Evolutionary conservation across 345 rosid species (phyloP).

Genomic region (Hypericum perforatum): DNA sequence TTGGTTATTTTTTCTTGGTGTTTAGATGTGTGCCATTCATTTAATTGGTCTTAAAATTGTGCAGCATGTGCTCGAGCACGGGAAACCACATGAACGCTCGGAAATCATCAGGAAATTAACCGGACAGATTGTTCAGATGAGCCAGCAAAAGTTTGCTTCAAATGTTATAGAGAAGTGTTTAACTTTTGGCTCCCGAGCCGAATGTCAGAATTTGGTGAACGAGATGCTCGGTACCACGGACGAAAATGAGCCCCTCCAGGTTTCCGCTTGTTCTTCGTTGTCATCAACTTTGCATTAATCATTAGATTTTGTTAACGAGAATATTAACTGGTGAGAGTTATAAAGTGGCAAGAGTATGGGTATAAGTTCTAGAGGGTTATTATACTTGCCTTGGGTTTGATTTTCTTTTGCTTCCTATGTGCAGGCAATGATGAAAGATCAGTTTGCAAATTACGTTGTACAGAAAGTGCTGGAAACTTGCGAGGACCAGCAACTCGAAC

Average conservation of each 20-base stretch:
- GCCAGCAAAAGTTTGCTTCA: conserved; percentile 99
- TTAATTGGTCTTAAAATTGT: conserved; percentile 6
- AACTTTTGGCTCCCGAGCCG: conserved; percentile 63
- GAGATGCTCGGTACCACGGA: conserved; percentile 98
- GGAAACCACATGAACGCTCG: conserved; percentile 78
- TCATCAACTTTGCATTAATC: too few species aligned
- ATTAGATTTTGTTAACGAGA: too few species aligned
- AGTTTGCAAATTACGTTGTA: conserved; percentile 96
- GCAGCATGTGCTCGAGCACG: conserved; percentile 97
- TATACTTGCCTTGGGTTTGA: neutral
- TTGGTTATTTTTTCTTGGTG: too few species aligned
- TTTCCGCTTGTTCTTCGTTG: conserved; percentile 12
- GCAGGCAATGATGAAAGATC: conserved; percentile 98
- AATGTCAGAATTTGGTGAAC: conserved; percentile 63
- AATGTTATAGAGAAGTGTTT: conserved; percentile 91
- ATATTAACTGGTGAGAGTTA: too few species aligned
- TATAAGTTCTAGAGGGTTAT: too few species aligned
- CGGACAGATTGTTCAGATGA: conserved; percentile 90
- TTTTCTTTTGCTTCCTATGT: neutral
- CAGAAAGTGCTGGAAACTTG: conserved; percentile 97
- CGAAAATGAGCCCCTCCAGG: conserved; percentile 99
- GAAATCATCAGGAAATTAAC: conserved; percentile 59
- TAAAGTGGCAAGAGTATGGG: too few species aligned
- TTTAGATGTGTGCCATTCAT: too few species aligned
- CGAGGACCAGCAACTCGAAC: conserved; percentile 81